Percentiles rank a stretch among this genome's conserved stretches.
Conservation (phyloP, 1,284 basidiomycete genomes). For the Ceratobasidium sp. region DNA sequence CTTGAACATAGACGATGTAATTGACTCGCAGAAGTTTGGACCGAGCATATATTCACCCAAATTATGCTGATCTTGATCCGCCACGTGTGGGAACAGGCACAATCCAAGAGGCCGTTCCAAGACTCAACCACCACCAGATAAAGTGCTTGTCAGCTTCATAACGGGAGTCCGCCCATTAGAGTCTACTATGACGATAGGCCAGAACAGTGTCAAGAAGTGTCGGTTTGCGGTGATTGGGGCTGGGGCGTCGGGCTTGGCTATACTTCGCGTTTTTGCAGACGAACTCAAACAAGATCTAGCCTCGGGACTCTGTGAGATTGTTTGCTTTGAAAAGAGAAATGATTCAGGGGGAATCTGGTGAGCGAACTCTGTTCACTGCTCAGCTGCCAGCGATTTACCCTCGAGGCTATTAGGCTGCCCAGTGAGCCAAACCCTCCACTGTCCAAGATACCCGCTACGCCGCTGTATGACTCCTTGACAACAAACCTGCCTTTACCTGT, state of each 20-base stretch:
- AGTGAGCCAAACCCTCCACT: not conserved
- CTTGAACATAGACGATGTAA: not conserved
- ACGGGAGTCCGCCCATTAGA: not conserved
- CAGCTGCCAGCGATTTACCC: not conserved
- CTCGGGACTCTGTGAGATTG: constrained; percentile 27
- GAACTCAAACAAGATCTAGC: constrained; percentile 33
- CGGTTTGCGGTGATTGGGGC: constrained; percentile 36
- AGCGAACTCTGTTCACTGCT: not conserved
- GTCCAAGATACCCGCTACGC: constrained; percentile 56
- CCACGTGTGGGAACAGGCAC: constrained; percentile 1
- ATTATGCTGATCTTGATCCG: not conserved
- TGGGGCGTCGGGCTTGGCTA: constrained; percentile 27
- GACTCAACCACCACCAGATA: not conserved
- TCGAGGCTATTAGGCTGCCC: constrained; percentile 21
- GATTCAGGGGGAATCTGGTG: constrained; percentile 39
- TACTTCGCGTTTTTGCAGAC: constrained; percentile 18
- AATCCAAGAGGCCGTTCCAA: not conserved
- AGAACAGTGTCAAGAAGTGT: not conserved
- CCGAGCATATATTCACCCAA: constrained; percentile 14
- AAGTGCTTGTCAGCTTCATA: not conserved
- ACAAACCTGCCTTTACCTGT: constrained; percentile 79
- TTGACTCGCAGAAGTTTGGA: constrained; percentile 8
- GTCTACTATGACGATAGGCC: not conserved
- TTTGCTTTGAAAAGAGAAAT: constrained; percentile 32
- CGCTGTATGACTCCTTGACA: constrained; percentile 78